Evolutionary conservation across 1,284 basidiomycete genomes (phyloP).

Genomic region (Earliella scabrosa): DNA sequence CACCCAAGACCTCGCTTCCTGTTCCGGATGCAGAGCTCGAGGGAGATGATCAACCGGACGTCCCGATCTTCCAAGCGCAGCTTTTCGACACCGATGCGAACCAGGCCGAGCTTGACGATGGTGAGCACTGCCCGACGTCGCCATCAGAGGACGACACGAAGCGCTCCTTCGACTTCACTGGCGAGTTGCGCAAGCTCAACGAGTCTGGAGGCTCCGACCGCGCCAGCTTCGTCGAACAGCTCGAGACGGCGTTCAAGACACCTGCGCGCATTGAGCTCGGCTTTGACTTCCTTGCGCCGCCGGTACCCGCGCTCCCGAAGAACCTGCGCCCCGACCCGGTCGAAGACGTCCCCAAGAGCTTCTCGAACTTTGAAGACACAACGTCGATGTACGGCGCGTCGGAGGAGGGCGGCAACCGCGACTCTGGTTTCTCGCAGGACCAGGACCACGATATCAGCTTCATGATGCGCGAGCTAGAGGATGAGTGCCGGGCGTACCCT

Average conservation of each 20-base stretch:
- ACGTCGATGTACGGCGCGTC: slow-evolving; percentile 21
- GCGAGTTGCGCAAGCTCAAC: slow-evolving; percentile 73
- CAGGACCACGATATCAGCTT: slow-evolving; percentile 26
- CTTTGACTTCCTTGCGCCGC: slow-evolving; percentile 45
- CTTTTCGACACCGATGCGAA: slow-evolving; percentile 50
- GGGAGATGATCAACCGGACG: slow-evolving; percentile 6
- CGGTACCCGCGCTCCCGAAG: slow-evolving; percentile 48
- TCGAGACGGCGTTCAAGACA: slow-evolving; percentile 78
- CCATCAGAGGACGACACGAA: slow-evolving; percentile 63
- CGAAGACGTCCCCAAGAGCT: slow-evolving; percentile 32
- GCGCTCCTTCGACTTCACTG: slow-evolving; percentile 86
- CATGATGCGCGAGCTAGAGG: slow-evolving; percentile 32
- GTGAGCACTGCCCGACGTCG: slow-evolving; percentile 27
- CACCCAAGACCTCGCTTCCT: slow-evolving; percentile 46
- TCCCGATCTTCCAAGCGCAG: slow-evolving; percentile 50
- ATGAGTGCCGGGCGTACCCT: slow-evolving; percentile 33
- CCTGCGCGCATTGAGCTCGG: slow-evolving; percentile 67
- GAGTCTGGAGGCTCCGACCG: slow-evolving; percentile 71
- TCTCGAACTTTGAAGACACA: slow-evolving; percentile 27
- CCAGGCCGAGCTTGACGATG: slow-evolving; percentile 51
- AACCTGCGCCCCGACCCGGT: slow-evolving; percentile 18
- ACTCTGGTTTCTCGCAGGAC: slow-evolving; percentile 29
- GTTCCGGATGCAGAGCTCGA: slow-evolving; percentile 20
- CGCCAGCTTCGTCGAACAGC: slow-evolving; percentile 80
- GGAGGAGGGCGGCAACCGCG: slow-evolving; percentile 15